Percentiles rank a stretch among this genome's conserved stretches.
Evolutionary conservation across 2,329 filamentous ascomycete species (phyloP).

Genomic region (Pestalotiopsis sp.): DNA sequence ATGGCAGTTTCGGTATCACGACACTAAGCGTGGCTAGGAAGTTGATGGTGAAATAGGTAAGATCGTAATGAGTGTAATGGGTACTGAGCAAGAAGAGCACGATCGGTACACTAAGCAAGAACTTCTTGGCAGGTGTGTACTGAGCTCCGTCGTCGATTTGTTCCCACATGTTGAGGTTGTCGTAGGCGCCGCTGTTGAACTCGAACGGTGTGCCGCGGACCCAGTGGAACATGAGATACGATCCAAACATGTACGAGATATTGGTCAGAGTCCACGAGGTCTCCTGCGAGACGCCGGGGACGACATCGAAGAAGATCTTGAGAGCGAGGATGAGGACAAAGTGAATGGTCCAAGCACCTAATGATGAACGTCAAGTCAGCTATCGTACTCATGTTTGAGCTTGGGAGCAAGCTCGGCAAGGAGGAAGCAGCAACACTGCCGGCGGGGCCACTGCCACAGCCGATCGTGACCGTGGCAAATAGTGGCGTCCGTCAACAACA

Average conservation of each 20-base stretch:
- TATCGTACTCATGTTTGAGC: not conserved
- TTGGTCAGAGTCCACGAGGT: constrained; percentile 99
- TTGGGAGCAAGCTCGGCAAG: not conserved
- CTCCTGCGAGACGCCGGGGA: constrained; percentile 95
- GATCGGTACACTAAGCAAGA: constrained; percentile 91
- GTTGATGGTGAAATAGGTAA: constrained; percentile 97
- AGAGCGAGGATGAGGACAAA: constrained; percentile 87
- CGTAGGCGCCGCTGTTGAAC: constrained; percentile 97
- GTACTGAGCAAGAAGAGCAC: constrained; percentile 94
- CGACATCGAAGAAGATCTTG: constrained; percentile 96
- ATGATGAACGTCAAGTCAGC: not conserved
- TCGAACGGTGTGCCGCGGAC: constrained; percentile 97
- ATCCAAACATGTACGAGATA: constrained; percentile 98
- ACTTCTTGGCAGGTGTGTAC: constrained; percentile 98
- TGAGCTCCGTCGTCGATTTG: constrained; percentile 99
- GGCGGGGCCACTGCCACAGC: too few species aligned
- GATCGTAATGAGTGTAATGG: constrained; percentile 97
- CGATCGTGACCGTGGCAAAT: not conserved
- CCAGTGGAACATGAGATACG: constrained; percentile 99
- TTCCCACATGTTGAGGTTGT: constrained; percentile 99
- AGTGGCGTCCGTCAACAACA: not conserved
- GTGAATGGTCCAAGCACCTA: constrained; percentile 98
- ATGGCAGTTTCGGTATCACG: constrained; percentile 94
- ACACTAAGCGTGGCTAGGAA: constrained; percentile 90
- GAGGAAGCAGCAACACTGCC: not conserved